Percentiles rank a stretch among this genome's conserved stretches.
Conservation (phyloP, 805 yeast species). For the Suhomyces tanzawaensis region DNA sequence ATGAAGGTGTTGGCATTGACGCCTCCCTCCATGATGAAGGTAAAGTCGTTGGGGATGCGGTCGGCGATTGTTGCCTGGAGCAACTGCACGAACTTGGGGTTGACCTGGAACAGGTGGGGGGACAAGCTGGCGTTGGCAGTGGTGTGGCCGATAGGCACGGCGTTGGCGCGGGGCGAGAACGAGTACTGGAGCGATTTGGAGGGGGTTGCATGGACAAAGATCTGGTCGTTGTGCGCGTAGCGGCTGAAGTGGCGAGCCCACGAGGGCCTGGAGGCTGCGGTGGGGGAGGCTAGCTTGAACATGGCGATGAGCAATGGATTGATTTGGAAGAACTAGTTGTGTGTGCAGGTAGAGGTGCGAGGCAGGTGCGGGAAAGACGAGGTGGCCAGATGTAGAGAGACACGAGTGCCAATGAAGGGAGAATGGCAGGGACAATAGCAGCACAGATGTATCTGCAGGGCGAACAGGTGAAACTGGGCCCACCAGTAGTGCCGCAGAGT, state of each 20-base stretch:
- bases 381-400: too few species aligned
- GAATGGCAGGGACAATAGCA: too few species aligned
- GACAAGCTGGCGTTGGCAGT: constrained; percentile 8
- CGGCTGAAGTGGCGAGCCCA: neutral
- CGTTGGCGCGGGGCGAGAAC: constrained; percentile 10
- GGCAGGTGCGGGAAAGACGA: too few species aligned
- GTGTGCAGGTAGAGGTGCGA: too few species aligned
- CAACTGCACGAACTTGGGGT: constrained; percentile 25
- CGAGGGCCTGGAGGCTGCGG: too few species aligned
- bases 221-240: constrained; percentile 7
- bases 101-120: constrained; percentile 24
- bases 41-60: constrained; percentile 42
- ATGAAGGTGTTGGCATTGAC: constrained; percentile 51
- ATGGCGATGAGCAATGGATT: too few species aligned
- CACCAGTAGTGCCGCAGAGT: too few species aligned
- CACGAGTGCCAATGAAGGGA: too few species aligned
- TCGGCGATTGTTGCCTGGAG: constrained; percentile 26
- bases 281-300: too few species aligned
- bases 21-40: constrained; percentile 56
- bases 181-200: constrained; percentile 9
- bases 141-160: constrained; percentile 9
- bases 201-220: constrained; percentile 7
- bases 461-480: too few species aligned
- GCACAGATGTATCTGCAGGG: too few species aligned
- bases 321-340: too few species aligned